Evolutionary conservation across 345 rosid genomes (phyloP).

Genomic region (Aethionema arabicum): DNA sequence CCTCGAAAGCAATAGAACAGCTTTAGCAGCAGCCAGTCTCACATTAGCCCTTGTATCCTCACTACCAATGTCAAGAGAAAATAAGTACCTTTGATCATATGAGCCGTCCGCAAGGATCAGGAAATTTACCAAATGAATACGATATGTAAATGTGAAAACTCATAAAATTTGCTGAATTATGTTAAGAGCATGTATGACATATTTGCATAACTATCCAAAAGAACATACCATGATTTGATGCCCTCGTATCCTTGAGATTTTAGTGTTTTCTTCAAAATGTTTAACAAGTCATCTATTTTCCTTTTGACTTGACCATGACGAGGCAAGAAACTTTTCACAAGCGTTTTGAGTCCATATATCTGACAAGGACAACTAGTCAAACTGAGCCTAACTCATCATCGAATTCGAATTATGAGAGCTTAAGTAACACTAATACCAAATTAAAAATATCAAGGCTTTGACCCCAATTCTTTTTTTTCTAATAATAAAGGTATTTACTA

Average conservation of each 20-base stretch:
- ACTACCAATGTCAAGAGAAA: conserved; percentile 46
- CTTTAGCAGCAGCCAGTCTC: conserved; percentile 85
- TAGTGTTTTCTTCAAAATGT: conserved; percentile 56
- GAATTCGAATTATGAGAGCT: conserved; percentile 10
- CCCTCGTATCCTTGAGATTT: conserved; percentile 43
- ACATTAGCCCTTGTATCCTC: conserved; percentile 45
- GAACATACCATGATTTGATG: conserved; percentile 53
- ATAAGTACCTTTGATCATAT: conserved; percentile 15
- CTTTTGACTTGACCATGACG: conserved; percentile 51
- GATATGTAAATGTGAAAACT: conserved; percentile 17
- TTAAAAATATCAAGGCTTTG: conserved; percentile 12
- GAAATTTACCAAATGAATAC: conserved; percentile 9
- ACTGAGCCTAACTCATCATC: conserved; percentile 13
- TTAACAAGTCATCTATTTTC: conserved; percentile 53
- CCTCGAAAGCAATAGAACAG: conserved; percentile 77
- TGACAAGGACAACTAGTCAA: conserved; percentile 39
- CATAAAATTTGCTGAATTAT: not conserved
- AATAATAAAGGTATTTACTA: conserved; percentile 5
- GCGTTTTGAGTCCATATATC: conserved; percentile 81
- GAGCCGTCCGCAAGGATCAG: conserved; percentile 16
- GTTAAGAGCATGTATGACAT: conserved; percentile 20
- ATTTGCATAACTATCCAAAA: conserved; percentile 20
- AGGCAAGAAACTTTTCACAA: conserved; percentile 82
- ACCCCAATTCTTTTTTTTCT: conserved; percentile 9
- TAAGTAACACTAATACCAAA: conserved; percentile 10